Evolutionary conservation across 2,329 filamentous ascomycete species (phyloP), one percentile per base, ranked within the genome.

Genomic region (Elsinoe perseae): DNA sequence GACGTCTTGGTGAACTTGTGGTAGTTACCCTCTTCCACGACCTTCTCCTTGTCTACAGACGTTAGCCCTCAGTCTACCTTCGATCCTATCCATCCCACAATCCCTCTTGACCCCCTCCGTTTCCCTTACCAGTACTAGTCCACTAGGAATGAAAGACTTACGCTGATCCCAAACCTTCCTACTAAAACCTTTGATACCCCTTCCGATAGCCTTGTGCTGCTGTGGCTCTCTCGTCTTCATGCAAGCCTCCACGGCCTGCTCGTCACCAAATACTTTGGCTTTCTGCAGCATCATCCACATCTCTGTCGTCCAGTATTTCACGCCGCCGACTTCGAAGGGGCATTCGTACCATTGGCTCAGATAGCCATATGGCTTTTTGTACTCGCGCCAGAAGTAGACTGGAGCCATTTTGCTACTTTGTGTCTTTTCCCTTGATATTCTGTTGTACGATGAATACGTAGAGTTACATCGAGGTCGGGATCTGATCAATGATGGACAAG

Each of bases 321-420:
- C 59, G 20, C 66, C 68, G n/a, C 68, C 63, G 44, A 68, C 64
- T 34, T 64, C 69, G 62, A 83, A 85, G 1, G 73, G 68, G 16
- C 70, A 75, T 52, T 69, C 63, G 64, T 80, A 82, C 82, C 82
- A 86, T 68, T 86, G 82, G 0, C 77, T 81, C n/a, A 86, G 73
- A 68, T 76, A 83, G 38, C 80, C 81, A 28, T 76, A 70, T 2
- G 69, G 64, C 1, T 69, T 61, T 57, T 80, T 73, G 12, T 71
- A 72, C 44, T 67, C 65, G 40, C 66, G 63, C 68, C 67, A 72
- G 66, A 72, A 72, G 60, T 61, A 72, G 38, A 72, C 48, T 12
- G 66, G 28, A 12, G 28, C 48, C 30, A 38, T 52, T 16, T 50
- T n/a, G n/a, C n/a, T n/a, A n/a, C n/a, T n/a, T n/a, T n/a, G n/a